Evolutionary conservation across 805 yeast genomes (phyloP), one percentile per base, ranked within the genome.

Genomic region (Monosporozyma unispora): DNA sequence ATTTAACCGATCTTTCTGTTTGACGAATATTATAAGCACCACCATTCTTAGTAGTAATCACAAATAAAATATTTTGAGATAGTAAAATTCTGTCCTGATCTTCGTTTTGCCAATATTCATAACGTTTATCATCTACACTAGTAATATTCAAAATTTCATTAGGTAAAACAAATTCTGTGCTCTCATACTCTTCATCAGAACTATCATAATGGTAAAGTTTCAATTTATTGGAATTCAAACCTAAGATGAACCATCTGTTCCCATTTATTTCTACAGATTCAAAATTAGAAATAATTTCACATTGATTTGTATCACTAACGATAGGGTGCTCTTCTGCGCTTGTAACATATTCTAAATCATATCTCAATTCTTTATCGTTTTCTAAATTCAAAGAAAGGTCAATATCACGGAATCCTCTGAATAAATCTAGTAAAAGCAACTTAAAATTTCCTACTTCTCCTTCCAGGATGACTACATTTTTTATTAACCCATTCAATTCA

Each of bases 371-470:
- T 7, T 37, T 33, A 11, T 10, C 31, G 4, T 22, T 11, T 12
- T 39, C 19, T 12, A 5, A 4, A 8, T 37, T 48, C 16, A 21
- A 11, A 11, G 38, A 18, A 12, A 51, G 14, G 19, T 35, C 44
- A 29, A 48, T 52, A 42, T 53, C 52, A 31, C 50, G 56, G 10
- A 56, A 44, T 3, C 65, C 65, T 46, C 51, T 53, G 8, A 49
- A 47, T 1, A 54, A 9, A 44, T 58, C 52, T 9, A 52, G 44
- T 19, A 50, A 25, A 10, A 49, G n/a, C 6, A 54, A n/a, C 10
- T 23, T 48, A 29, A 38, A 29, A 16, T 25, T 40, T 6, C 40
- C n/a, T 3, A 3, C 6, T 23, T 14, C 23, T 2, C 6, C 23
- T 3, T 28, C 16, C 4, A 47, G 18, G 14, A 6, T 39, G 16